phyloP scores from a whole-genome alignment of 1,139 yeast genomes.

The Yamadazyma buinensis region DNA sequence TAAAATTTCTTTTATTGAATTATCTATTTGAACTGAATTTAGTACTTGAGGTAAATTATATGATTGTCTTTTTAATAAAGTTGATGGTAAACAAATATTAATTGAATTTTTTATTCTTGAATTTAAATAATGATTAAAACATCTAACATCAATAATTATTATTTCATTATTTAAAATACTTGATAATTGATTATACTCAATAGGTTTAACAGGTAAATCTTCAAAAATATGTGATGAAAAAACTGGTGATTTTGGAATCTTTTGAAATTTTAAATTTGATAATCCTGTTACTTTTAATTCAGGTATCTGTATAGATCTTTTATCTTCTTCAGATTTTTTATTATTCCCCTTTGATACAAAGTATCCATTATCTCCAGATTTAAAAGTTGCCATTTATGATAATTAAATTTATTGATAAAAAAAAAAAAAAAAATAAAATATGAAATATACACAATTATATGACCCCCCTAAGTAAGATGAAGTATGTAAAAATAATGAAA shows the following conservation, averaged over 20 bases:
- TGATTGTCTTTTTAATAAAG: slow-evolving; percentile 35
- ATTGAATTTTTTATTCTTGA: slow-evolving; percentile 27
- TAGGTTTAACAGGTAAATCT: slow-evolving; percentile 3
- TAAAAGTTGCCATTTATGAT: slow-evolving; percentile 3
- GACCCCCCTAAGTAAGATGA: no score
- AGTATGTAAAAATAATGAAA: no score
- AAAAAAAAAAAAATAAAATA: no score
- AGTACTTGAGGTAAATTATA: slow-evolving; percentile 28
- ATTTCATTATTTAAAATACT: background rate
- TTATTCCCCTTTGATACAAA: background rate
- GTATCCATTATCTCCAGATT: slow-evolving; percentile 1
- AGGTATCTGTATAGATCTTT: slow-evolving; percentile 3
- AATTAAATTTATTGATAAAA: no score
- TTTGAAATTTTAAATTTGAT: background rate
- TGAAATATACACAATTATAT: no score
- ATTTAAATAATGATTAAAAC: slow-evolving; percentile 30
- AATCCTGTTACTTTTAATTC: slow-evolving; percentile 5
- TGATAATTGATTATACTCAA: background rate
- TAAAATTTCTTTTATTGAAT: slow-evolving; percentile 15
- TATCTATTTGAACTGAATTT: slow-evolving; percentile 24
- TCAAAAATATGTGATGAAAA: slow-evolving; percentile 4
- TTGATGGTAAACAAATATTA: slow-evolving; percentile 41
- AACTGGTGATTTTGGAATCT: slow-evolving; percentile 6
- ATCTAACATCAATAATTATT: slow-evolving; percentile 35
- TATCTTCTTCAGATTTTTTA: background rate